Evolutionary conservation across 257 asterid species (phyloP).

Genomic region (Plantago ovata): DNA sequence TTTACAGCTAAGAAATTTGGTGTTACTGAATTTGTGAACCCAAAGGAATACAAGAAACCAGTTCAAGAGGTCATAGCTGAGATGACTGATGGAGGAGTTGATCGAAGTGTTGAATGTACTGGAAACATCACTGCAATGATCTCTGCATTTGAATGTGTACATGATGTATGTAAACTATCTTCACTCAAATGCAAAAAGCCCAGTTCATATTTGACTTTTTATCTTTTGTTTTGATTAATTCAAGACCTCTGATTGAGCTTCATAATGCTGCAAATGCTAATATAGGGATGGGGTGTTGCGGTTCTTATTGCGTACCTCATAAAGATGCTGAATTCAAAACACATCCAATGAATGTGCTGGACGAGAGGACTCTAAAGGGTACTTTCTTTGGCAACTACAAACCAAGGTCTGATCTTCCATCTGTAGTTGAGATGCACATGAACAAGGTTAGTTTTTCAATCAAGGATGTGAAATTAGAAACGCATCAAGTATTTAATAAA

Average conservation of each 20-base stretch:
- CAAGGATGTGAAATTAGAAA: too few species aligned
- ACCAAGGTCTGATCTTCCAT: constrained; percentile 59
- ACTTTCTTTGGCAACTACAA: constrained; percentile 82
- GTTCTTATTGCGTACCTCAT: constrained; percentile 68
- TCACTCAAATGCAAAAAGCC: not conserved
- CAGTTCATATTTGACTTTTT: too few species aligned
- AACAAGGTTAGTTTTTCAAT: constrained; percentile 52
- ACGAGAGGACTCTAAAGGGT: constrained; percentile 70
- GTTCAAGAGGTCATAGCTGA: constrained; percentile 77
- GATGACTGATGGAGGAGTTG: constrained; percentile 77
- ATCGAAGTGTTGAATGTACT: constrained; percentile 75
- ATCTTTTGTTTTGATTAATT: not conserved
- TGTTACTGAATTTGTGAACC: constrained; percentile 75
- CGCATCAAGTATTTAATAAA: too few species aligned
- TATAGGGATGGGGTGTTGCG: constrained; percentile 81
- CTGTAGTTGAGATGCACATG: constrained; percentile 70
- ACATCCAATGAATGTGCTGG: constrained; percentile 54
- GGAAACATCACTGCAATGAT: constrained; percentile 71
- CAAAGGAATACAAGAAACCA: constrained; percentile 56
- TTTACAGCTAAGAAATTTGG: constrained; percentile 70
- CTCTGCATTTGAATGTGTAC: constrained; percentile 86
- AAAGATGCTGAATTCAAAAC: constrained; percentile 59
- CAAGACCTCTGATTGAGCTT: not conserved
- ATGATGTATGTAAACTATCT: constrained; percentile 43
- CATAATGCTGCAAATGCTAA: not conserved